Conservation (phyloP, 1,139 yeast genomes). For the Casaregolazyma suthepensis region DNA sequence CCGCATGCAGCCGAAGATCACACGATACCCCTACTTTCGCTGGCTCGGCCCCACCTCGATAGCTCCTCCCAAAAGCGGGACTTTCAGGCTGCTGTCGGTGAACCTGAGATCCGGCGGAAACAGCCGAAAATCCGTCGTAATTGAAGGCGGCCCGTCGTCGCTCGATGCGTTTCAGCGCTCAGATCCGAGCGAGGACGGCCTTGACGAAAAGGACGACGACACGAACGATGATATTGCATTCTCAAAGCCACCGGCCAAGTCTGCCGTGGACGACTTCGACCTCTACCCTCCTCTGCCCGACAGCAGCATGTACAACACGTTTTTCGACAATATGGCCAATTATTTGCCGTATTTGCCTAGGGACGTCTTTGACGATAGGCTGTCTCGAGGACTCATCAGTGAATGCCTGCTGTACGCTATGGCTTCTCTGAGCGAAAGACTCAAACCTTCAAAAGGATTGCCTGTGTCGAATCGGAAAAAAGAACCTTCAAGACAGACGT, state of each 20-base stretch:
- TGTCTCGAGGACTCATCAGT: slow-evolving; percentile 20
- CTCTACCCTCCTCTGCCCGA: slow-evolving; percentile 11
- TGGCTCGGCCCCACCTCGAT: slow-evolving; percentile 30
- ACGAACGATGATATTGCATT: neutral
- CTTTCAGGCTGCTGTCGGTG: slow-evolving; percentile 25
- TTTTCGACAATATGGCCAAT: slow-evolving; percentile 19
- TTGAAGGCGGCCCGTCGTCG: slow-evolving; percentile 9
- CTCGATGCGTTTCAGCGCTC: neutral
- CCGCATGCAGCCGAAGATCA: slow-evolving; percentile 8
- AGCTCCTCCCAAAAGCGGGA: slow-evolving; percentile 26
- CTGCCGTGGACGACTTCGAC: slow-evolving; percentile 10
- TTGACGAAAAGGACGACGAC: neutral
- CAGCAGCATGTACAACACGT: slow-evolving; percentile 9
- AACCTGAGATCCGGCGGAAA: slow-evolving; percentile 18
- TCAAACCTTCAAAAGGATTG: slow-evolving; percentile 1
- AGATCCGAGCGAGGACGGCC: neutral
- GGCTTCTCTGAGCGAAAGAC: slow-evolving; percentile 22
- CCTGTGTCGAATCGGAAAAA: neutral
- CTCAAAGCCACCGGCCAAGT: slow-evolving; percentile 1
- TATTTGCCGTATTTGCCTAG: slow-evolving; percentile 22
- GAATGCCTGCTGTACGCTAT: slow-evolving; percentile 24
- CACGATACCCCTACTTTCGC: slow-evolving; percentile 27
- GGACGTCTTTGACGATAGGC: slow-evolving; percentile 20
- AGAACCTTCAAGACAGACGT: neutral
- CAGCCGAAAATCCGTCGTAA: slow-evolving; percentile 10